phyloP scores from a whole-genome alignment of 441 rosid genomes.

The Hura crepitans region DNA sequence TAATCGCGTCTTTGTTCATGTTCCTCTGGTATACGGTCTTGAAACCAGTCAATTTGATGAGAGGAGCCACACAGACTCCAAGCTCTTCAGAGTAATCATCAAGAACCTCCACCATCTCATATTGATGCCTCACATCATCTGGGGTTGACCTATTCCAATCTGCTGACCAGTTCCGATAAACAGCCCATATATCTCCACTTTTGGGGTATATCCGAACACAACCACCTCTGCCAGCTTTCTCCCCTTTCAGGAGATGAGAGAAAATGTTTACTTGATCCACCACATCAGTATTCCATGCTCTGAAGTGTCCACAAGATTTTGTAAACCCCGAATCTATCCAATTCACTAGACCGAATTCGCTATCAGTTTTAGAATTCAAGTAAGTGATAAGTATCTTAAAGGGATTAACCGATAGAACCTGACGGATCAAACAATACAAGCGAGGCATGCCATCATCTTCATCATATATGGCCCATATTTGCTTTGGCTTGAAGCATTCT shows the following conservation, averaged over 20 bases:
- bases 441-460: slow-evolving; percentile 99
- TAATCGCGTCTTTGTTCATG: slow-evolving; percentile 43
- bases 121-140: slow-evolving; percentile 71
- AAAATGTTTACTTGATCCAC: slow-evolving; percentile 89
- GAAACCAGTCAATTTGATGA: slow-evolving; percentile 66
- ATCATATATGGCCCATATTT: slow-evolving; percentile 95
- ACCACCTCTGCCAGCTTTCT: slow-evolving; percentile 95
- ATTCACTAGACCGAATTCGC: slow-evolving; percentile 76
- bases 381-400: slow-evolving; percentile 83
- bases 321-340: slow-evolving; percentile 71
- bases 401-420: slow-evolving; percentile 76
- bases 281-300: slow-evolving; percentile 71
- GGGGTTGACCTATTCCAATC: slow-evolving; percentile 82
- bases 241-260: slow-evolving; percentile 78
- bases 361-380: slow-evolving; percentile 85
- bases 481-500: slow-evolving; percentile 92
- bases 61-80: slow-evolving; percentile 73
- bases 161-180: slow-evolving; percentile 83
- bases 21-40: slow-evolving; percentile 84
- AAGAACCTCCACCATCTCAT: slow-evolving; percentile 97
- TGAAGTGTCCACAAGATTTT: slow-evolving; percentile 94
- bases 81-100: slow-evolving; percentile 85
- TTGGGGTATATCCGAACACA: slow-evolving; percentile 87
- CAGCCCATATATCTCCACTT: slow-evolving; percentile 90
- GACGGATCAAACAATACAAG: slow-evolving; percentile 72